phyloP scores from a whole-genome alignment of 1,284 basidiomycete genomes.

The Cryptococcus sp. region DNA sequence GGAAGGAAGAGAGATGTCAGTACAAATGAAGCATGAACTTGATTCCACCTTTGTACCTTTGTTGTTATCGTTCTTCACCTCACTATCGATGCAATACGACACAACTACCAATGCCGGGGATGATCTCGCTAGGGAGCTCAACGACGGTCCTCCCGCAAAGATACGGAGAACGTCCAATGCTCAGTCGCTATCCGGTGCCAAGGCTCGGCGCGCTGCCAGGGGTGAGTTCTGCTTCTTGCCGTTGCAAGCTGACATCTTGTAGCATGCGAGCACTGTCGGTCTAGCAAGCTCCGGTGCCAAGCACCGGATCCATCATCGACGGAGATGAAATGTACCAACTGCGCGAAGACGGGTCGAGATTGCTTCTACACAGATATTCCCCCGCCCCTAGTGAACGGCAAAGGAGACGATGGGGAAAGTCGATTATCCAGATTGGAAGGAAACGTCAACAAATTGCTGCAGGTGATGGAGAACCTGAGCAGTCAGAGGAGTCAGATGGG shows the following conservation, averaged over 20 bases:
- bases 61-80: too few relatives aligned
- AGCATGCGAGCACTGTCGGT: constrained; percentile 26
- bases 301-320: not conserved
- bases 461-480: constrained; percentile 8
- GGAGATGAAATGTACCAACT: constrained; percentile 20
- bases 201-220: constrained; percentile 16
- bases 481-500: too few relatives aligned
- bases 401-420: constrained; percentile 1
- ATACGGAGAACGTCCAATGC: constrained; percentile 8
- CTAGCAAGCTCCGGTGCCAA: constrained; percentile 24
- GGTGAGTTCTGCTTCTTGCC: constrained; percentile 8
- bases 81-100: too few relatives aligned
- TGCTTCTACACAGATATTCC: constrained; percentile 12
- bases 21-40: too few relatives aligned
- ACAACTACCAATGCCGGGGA: too few relatives aligned
- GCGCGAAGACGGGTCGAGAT: constrained; percentile 12
- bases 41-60: too few relatives aligned
- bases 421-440: constrained; percentile 16
- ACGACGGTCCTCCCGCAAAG: constrained; percentile 14
- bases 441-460: constrained; percentile 17
- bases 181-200: constrained; percentile 2
- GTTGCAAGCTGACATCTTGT: not conserved
- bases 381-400: not conserved
- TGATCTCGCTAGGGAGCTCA: too few relatives aligned
- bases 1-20: too few relatives aligned